Base-by-base conservation (phyloP, 2,329 filamentous ascomycete genomes). In the Aspergillus novoparasiticus region DNA sequence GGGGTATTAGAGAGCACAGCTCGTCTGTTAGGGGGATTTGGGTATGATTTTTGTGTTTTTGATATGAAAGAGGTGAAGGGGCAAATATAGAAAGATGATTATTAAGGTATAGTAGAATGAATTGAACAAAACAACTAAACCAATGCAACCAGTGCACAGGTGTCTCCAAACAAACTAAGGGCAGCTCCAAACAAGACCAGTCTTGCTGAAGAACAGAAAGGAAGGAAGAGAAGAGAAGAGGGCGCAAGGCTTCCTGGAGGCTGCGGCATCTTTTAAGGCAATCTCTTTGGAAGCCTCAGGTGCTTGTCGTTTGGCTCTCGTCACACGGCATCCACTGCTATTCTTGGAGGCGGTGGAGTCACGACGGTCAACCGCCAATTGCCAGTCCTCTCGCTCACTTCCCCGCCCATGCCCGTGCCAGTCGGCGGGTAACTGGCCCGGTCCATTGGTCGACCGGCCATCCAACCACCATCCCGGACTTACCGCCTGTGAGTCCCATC, bases 161-260 rank as follows among this genome's bases (percentile, higher is more conserved):
- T 75, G 72, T 67, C 66, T 73, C 69, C 69, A 79, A 83, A 82
- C 82, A 39, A 54, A 41, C 82, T 83, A 75, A 73, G 70, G 74
- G 74, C 78, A 79, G 75, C 75, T 78, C 75, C 57, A 66, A 71
- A 76, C 67, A 72, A 72, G 73, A 75, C 72, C 72, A 72, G 68
- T 82, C 88, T 90, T 90, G 89, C 88, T 89, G 84, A 84, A 84
- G 87, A 87, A 81, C n/a, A 81, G 75, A 74, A 77, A 76, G 72
- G 69, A 72, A 74, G 71, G 73, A 66, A 59, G 65, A 66, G 60
- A 60, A 68, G 60, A 60, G 55, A 67, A 57, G 63, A 71, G 58
- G 54, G 51, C 45, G n/a, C 39, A 58, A 58, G 50, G 58, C 61
- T 57, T 43, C 39, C 61, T 56, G 65, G 68, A 64, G 67, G 66